A percentile compares a stretch with the other conserved stretches of the same genome.
Conservation (phyloP, 495 filamentous ascomycete genomes). For the Entonaema liquescens region DNA sequence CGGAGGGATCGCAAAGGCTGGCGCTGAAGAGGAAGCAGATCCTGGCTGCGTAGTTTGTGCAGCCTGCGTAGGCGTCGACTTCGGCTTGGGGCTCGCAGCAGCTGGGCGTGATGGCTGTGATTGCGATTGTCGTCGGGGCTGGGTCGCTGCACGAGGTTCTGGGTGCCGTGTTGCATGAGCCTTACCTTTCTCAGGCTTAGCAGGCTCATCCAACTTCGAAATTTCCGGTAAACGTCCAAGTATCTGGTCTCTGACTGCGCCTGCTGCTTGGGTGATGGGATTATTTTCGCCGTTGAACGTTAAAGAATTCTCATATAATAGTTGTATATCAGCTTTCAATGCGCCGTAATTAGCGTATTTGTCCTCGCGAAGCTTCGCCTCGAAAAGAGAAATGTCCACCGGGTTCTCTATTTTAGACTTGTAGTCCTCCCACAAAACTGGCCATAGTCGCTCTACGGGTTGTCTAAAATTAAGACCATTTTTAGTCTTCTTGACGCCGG, state of each 20-base stretch:
- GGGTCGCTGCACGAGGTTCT: slow-evolving; percentile 54
- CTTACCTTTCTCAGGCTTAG: slow-evolving; percentile 63
- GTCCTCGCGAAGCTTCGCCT: slow-evolving; percentile 73
- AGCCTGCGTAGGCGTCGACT: slow-evolving; percentile 34
- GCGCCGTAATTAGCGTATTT: slow-evolving; percentile 73
- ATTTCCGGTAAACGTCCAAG: slow-evolving; percentile 64
- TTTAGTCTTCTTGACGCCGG: slow-evolving; percentile 82
- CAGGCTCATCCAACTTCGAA: slow-evolving; percentile 56
- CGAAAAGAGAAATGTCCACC: slow-evolving; percentile 85
- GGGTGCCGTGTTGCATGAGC: slow-evolving; percentile 59
- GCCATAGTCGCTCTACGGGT: slow-evolving; percentile 70
- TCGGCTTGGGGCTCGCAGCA: slow-evolving; percentile 52
- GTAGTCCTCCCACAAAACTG: slow-evolving; percentile 68
- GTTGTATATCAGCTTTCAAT: slow-evolving; percentile 74
- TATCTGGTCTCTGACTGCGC: slow-evolving; percentile 68
- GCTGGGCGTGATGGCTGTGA: slow-evolving; percentile 44
- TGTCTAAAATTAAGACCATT: slow-evolving; percentile 74
- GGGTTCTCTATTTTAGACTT: slow-evolving; percentile 73
- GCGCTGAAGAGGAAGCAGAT: slow-evolving; percentile 51
- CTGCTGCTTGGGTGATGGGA: slow-evolving; percentile 69
- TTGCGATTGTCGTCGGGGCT: slow-evolving; percentile 54
- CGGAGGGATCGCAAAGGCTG: slow-evolving; percentile 82
- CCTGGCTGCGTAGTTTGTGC: slow-evolving; percentile 38
- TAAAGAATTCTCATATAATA: slow-evolving; percentile 77
- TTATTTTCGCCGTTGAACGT: slow-evolving; percentile 85